These are phyloP conservation scores for Kwoniella shivajii DNA, from an alignment of 1,284 basidiomycete genomes.

Conservation along the genomic window DNA sequence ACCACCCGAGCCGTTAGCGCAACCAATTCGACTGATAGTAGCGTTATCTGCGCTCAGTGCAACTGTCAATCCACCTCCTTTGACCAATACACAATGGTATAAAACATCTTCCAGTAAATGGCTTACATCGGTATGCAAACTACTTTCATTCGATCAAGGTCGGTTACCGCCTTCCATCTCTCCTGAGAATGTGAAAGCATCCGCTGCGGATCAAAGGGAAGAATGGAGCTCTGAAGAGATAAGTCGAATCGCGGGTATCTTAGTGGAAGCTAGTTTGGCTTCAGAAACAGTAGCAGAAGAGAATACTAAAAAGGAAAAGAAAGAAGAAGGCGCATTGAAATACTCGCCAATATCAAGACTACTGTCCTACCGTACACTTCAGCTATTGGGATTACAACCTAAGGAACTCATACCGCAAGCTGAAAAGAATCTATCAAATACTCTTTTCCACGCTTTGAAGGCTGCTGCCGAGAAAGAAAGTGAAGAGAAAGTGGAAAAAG, in stretches of 20 bases:
- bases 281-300: constrained; percentile 8
- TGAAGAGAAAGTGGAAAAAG: constrained; percentile 48
- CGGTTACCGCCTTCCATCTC: constrained; percentile 38
- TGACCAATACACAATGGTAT: constrained; percentile 28
- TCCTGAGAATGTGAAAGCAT: constrained; percentile 27
- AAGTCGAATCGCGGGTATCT: constrained; percentile 31
- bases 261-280: constrained; percentile 45
- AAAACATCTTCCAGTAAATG: constrained; percentile 27
- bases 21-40: constrained; percentile 37
- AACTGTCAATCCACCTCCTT: constrained; percentile 19
- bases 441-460: constrained; percentile 54
- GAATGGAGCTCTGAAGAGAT: constrained; percentile 37
- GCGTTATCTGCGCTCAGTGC: constrained; percentile 42
- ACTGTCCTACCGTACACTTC: constrained; percentile 44
- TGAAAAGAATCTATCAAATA: constrained; percentile 49
- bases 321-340: constrained; percentile 30
- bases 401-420: constrained; percentile 42
- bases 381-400: constrained; percentile 45
- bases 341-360: constrained; percentile 54
- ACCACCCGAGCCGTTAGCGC: constrained; percentile 30
- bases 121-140: constrained; percentile 40
- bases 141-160: constrained; percentile 39
- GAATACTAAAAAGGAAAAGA: constrained; percentile 22
- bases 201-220: constrained; percentile 29
- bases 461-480: constrained; percentile 25